Percentiles rank a stretch among this genome's conserved stretches.
phyloP scores from a whole-genome alignment of 108 stramenopile genomes.

The Cylindrotheca fusiformis region DNA sequence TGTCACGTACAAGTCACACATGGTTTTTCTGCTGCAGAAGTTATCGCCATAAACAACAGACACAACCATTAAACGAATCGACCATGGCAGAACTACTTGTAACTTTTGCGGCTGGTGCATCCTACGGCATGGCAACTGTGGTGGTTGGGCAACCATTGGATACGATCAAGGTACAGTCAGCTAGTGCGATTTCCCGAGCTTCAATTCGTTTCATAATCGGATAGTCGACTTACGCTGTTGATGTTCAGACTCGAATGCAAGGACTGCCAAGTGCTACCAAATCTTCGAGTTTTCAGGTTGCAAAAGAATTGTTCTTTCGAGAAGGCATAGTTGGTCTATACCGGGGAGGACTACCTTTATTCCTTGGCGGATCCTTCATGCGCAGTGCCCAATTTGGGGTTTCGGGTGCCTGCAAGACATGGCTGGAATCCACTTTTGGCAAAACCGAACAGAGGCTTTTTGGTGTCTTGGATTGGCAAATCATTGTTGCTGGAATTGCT shows the following conservation, averaged over 20 bases:
- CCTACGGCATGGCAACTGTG: constrained; percentile 79
- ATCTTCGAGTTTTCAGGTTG: constrained; percentile 34
- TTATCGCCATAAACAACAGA: too few relatives aligned
- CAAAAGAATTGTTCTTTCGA: constrained; percentile 38
- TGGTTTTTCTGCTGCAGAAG: too few relatives aligned
- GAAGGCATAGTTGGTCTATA: constrained; percentile 72
- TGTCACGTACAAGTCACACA: too few relatives aligned
- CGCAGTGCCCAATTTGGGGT: constrained; percentile 86
- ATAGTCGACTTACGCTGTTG: too few relatives aligned
- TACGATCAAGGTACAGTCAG: constrained; percentile 75
- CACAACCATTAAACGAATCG: not conserved
- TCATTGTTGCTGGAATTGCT: constrained; percentile 68
- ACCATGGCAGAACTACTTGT: constrained; percentile 37
- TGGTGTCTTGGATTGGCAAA: constrained; percentile 63
- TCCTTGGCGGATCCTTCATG: constrained; percentile 80
- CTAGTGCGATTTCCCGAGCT: too few relatives aligned
- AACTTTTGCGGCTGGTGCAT: constrained; percentile 76
- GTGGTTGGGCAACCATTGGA: constrained; percentile 84
- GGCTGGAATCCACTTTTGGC: constrained; percentile 31
- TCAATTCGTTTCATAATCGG: too few relatives aligned
- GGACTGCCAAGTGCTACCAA: constrained; percentile 28
- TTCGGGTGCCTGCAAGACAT: constrained; percentile 44
- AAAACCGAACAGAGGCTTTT: constrained; percentile 28
- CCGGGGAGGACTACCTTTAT: constrained; percentile 66
- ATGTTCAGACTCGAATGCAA: constrained; percentile 29